Percentiles rank a stretch among this genome's conserved stretches.
Conservation (phyloP, 139 green algal genomes). For the Medakamo hakoo region DNA sequence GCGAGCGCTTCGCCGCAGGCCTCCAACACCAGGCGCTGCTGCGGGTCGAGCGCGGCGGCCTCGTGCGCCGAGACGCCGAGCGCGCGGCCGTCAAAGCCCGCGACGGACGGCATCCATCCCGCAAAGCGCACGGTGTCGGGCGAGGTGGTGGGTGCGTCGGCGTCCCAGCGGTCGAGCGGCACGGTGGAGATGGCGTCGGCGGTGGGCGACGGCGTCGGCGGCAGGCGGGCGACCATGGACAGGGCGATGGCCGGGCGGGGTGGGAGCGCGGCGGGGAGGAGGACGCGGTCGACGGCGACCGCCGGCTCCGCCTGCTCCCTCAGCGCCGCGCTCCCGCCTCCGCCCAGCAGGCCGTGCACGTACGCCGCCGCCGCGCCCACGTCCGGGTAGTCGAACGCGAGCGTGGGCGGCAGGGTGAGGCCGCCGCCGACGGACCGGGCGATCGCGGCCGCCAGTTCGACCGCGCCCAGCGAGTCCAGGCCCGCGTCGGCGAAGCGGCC, state of each 20-base stretch:
- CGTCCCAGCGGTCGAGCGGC: conserved; percentile 31
- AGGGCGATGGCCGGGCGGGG: background rate
- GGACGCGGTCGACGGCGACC: too few species aligned
- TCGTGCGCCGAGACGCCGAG: conserved; percentile 37
- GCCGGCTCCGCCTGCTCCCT: too few species aligned
- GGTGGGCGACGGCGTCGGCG: background rate
- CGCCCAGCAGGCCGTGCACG: conserved; percentile 1
- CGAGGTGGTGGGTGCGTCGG: conserved; percentile 6
- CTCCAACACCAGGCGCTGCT: conserved; percentile 70
- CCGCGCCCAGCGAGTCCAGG: conserved; percentile 32
- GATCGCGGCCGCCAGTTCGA: conserved; percentile 17
- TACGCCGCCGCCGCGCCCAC: conserved; percentile 13
- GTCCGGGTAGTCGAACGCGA: conserved; percentile 49
- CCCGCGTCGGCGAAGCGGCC: background rate
- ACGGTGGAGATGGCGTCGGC: conserved; percentile 17
- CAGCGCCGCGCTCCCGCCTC: background rate
- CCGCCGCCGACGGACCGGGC: conserved; percentile 1
- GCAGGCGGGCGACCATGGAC: background rate
- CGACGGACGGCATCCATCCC: conserved; percentile 15
- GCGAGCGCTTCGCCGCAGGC: conserved; percentile 12
- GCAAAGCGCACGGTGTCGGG: conserved; percentile 21
- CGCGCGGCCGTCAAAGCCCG: conserved; percentile 31
- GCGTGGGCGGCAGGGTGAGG: conserved; percentile 33
- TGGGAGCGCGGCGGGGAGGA: too few species aligned
- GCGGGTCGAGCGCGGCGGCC: conserved; percentile 50